Percentiles rank a stretch among this genome's conserved stretches.
phyloP scores from a whole-genome alignment of 129 eudicot species.

The Gnaphalium uliginosum region DNA sequence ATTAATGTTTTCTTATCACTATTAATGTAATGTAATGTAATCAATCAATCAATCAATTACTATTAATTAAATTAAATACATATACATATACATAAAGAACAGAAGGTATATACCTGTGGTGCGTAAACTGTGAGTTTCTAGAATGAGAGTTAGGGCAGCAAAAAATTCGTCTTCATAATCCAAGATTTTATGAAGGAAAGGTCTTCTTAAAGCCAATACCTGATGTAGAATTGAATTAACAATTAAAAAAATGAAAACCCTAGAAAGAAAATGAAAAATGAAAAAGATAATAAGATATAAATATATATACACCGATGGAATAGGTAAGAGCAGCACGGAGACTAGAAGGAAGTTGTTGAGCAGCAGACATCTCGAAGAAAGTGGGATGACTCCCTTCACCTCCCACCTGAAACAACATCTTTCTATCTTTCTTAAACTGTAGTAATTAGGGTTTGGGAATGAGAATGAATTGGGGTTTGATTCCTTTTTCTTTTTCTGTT shows the following conservation, averaged over 20 bases:
- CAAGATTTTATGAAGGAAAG: slow-evolving; percentile 80
- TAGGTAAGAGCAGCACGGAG: slow-evolving; percentile 97
- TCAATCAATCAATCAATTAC: too few species aligned
- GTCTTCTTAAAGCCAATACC: slow-evolving; percentile 94
- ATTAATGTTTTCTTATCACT: too few species aligned
- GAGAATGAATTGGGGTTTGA: slow-evolving; percentile 5
- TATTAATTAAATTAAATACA: neutral
- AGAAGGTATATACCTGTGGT: slow-evolving; percentile 56
- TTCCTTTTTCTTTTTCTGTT: neutral
- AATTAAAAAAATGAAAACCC: slow-evolving; percentile 15
- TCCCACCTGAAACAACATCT: slow-evolving; percentile 99
- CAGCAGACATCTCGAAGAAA: slow-evolving; percentile 99
- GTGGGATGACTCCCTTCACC: slow-evolving; percentile 98
- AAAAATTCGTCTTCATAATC: slow-evolving; percentile 97
- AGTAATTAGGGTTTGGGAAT: slow-evolving; percentile 18
- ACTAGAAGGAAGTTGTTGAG: slow-evolving; percentile 99
- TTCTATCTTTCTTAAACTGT: slow-evolving; percentile 6
- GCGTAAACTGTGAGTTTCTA: slow-evolving; percentile 90
- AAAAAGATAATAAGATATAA: too few species aligned
- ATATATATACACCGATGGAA: slow-evolving; percentile 72
- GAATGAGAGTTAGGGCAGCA: slow-evolving; percentile 81
- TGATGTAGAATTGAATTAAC: slow-evolving; percentile 5
- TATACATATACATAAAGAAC: neutral
- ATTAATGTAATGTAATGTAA: too few species aligned
- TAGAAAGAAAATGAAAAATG: neutral